Evolutionary conservation across 768 basidiomycete species (phyloP).

Genomic region (Serendipita indica): DNA sequence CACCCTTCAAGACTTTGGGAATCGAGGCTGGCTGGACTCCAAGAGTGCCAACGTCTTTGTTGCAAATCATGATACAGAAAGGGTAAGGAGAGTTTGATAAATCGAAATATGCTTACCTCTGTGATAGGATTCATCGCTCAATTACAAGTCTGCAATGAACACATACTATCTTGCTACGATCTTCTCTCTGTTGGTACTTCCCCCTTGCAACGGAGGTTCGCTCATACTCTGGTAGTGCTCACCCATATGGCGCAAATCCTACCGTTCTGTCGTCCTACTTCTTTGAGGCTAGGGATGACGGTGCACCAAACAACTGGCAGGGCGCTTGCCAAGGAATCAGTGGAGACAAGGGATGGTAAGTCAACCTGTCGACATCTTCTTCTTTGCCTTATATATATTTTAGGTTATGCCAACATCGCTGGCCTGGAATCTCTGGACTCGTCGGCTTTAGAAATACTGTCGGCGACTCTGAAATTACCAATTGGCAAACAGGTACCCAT

Average conservation of each 20-base stretch:
- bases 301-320: conserved; percentile 44
- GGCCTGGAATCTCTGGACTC: conserved; percentile 43
- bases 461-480: conserved; percentile 22
- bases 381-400: too few relatives aligned
- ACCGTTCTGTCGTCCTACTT: conserved; percentile 46
- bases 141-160: conserved; percentile 47
- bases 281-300: conserved; percentile 30
- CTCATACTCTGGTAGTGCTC: conserved; percentile 24
- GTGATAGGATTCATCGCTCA: conserved; percentile 39
- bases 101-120: neutral
- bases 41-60: conserved; percentile 50
- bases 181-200: conserved; percentile 34
- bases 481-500: conserved; percentile 44
- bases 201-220: neutral
- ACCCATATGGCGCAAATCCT: conserved; percentile 46
- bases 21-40: conserved; percentile 44
- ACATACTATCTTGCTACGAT: conserved; percentile 44
- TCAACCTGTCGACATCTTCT: too few relatives aligned
- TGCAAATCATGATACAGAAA: conserved; percentile 52
- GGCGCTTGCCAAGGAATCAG: conserved; percentile 38
- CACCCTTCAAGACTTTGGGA: conserved; percentile 36
- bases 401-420: conserved; percentile 54
- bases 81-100: conserved; percentile 20
- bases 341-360: conserved; percentile 38
- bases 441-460: conserved; percentile 13